Percentiles rank a stretch among this genome's conserved stretches.
Conservation (phyloP, 768 basidiomycete species). For the Boletus eberwhitei region DNA sequence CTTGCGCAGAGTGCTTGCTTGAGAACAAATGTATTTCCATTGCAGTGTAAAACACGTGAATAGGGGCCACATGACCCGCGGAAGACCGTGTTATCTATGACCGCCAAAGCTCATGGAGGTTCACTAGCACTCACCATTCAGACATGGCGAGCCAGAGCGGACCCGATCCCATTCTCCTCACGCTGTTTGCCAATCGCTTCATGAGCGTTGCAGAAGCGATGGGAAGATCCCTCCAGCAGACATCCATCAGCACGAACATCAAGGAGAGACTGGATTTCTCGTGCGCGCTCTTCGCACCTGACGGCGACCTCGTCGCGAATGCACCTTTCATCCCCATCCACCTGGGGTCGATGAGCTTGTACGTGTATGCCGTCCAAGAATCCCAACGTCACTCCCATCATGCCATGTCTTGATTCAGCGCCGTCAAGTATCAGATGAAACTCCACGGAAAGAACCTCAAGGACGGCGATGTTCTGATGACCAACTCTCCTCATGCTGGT, state of each 20-base stretch:
- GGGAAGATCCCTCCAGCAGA: constrained; percentile 88
- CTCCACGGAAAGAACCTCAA: constrained; percentile 66
- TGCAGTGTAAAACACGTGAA: background rate
- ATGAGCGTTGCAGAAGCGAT: constrained; percentile 98
- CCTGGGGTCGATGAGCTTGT: constrained; percentile 90
- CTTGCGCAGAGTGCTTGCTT: constrained; percentile 47
- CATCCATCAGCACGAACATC: constrained; percentile 89
- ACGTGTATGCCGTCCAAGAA: constrained; percentile 31
- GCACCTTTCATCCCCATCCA: constrained; percentile 90
- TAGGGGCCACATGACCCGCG: constrained; percentile 1
- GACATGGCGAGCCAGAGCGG: constrained; percentile 29
- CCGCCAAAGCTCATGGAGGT: background rate
- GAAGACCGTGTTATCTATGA: background rate
- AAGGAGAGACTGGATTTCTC: constrained; percentile 95
- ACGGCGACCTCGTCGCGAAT: constrained; percentile 92
- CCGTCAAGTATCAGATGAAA: constrained; percentile 88
- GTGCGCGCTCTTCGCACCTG: constrained; percentile 93
- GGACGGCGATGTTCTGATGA: constrained; percentile 91
- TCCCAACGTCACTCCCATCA: background rate
- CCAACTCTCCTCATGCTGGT: constrained; percentile 86
- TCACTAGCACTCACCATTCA: background rate
- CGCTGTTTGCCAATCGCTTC: constrained; percentile 93
- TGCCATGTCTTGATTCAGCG: constrained; percentile 39
- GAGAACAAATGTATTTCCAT: background rate
- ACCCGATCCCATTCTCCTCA: constrained; percentile 84